phyloP scores from a whole-genome alignment of 192 early-diverging fungal species.

The Entomortierella beljakovae region DNA sequence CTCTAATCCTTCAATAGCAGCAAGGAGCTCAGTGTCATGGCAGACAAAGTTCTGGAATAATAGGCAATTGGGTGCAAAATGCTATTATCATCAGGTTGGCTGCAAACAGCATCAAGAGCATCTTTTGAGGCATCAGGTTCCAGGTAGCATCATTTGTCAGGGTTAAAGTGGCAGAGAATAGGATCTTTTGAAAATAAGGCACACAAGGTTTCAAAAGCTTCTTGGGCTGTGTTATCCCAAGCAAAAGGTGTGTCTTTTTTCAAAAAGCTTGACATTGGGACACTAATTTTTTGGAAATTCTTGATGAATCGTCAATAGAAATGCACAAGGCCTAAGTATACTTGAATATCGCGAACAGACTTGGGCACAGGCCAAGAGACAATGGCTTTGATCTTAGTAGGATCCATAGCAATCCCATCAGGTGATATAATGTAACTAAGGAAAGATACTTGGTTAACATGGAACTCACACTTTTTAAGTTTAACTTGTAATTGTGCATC shows the following conservation, averaged over 20 bases:
- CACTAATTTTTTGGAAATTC: conserved; percentile 40
- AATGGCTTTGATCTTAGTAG: conserved; percentile 27
- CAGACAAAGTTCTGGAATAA: too few relatives aligned
- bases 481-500: neutral
- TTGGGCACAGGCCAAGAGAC: conserved; percentile 14
- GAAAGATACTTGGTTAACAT: neutral
- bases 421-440: conserved; percentile 35
- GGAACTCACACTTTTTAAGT: conserved; percentile 1
- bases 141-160: too few relatives aligned
- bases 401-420: conserved; percentile 26
- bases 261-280: conserved; percentile 26
- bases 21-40: too few relatives aligned
- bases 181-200: too few relatives aligned
- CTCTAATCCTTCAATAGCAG: too few relatives aligned
- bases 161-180: too few relatives aligned
- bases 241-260: conserved; percentile 41
- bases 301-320: conserved; percentile 52
- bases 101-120: too few relatives aligned
- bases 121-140: too few relatives aligned
- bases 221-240: conserved; percentile 7
- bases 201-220: too few relatives aligned
- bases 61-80: too few relatives aligned
- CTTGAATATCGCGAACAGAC: conserved; percentile 21
- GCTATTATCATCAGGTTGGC: too few relatives aligned
- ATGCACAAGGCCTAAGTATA: conserved; percentile 49